Conservation (phyloP, 2,329 filamentous ascomycete genomes). For the Cadophora sp. region DNA sequence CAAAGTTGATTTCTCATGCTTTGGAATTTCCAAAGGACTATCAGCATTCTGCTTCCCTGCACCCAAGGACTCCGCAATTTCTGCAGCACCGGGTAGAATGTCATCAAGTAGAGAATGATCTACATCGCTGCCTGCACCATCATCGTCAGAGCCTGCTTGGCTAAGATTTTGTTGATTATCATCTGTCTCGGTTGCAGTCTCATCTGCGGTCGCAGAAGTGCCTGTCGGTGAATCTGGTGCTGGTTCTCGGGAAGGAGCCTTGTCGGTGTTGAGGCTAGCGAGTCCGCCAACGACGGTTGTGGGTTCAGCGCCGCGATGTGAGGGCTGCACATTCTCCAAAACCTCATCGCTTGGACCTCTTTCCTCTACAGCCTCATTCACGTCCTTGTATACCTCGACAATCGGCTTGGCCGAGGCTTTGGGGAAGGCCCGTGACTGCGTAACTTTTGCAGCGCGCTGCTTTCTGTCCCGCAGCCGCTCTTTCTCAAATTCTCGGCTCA, state of each 20-base stretch:
- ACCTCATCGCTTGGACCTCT: slow-evolving; percentile 72
- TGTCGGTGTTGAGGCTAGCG: slow-evolving; percentile 37
- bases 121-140: slow-evolving; percentile 72
- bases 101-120: slow-evolving; percentile 75
- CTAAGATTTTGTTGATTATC: slow-evolving; percentile 55
- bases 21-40: slow-evolving; percentile 77
- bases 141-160: slow-evolving; percentile 71
- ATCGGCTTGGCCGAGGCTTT: slow-evolving; percentile 93
- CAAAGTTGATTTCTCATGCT: slow-evolving; percentile 89
- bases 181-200: slow-evolving; percentile 49
- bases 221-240: slow-evolving; percentile 41
- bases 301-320: slow-evolving; percentile 43
- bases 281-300: slow-evolving; percentile 43
- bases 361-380: slow-evolving; percentile 90
- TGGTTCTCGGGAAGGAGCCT: slow-evolving; percentile 23
- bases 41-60: slow-evolving; percentile 61
- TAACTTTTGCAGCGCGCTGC: slow-evolving; percentile 78
- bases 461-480: slow-evolving; percentile 87
- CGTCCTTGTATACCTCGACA: slow-evolving; percentile 93
- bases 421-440: slow-evolving; percentile 80
- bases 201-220: slow-evolving; percentile 39
- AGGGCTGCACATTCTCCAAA: slow-evolving; percentile 45
- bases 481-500: slow-evolving; percentile 89
- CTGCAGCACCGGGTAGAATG: slow-evolving; percentile 66
- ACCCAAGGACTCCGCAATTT: slow-evolving; percentile 64